Conservation (phyloP, 2,329 filamentous ascomycete species). For the Tolypocladium nubicola region DNA sequence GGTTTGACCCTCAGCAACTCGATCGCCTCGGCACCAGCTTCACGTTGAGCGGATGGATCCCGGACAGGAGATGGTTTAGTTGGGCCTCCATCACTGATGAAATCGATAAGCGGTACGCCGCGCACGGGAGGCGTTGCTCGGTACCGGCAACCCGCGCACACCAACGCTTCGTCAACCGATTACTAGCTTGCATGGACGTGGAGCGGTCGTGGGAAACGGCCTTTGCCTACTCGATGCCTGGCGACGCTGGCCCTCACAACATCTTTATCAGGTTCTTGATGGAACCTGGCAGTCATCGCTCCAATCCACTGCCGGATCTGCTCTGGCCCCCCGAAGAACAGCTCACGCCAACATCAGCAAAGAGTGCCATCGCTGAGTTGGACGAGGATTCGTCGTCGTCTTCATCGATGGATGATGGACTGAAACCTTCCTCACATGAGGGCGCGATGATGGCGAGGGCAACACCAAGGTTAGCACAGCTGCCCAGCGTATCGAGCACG, state of each 20-base stretch:
- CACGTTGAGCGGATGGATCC: constrained; percentile 32
- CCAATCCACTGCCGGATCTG: not conserved
- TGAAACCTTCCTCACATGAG: not conserved
- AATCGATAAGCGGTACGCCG: constrained; percentile 15
- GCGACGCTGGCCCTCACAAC: constrained; percentile 19
- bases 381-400: constrained; percentile 2
- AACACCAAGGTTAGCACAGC: not conserved
- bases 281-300: constrained; percentile 2
- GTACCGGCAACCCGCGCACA: constrained; percentile 1
- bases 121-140: not conserved
- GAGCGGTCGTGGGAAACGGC: constrained; percentile 28
- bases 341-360: constrained; percentile 7
- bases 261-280: constrained; percentile 18
- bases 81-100: constrained; percentile 18
- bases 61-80: constrained; percentile 23
- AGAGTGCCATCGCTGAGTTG: not conserved
- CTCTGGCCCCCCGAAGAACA: constrained; percentile 17
- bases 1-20: constrained; percentile 20
- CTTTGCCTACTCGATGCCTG: constrained; percentile 11
- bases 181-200: constrained; percentile 32
- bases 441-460: not conserved
- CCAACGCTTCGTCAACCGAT: constrained; percentile 11
- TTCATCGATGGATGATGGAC: constrained; percentile 8
- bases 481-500: not conserved
- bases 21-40: constrained; percentile 26